A percentile compares a stretch with the other conserved stretches of the same genome.
These are phyloP conservation scores for Graphium sp. DNA, from an alignment of 2,329 filamentous ascomycete genomes.

Conservation along the genomic window DNA sequence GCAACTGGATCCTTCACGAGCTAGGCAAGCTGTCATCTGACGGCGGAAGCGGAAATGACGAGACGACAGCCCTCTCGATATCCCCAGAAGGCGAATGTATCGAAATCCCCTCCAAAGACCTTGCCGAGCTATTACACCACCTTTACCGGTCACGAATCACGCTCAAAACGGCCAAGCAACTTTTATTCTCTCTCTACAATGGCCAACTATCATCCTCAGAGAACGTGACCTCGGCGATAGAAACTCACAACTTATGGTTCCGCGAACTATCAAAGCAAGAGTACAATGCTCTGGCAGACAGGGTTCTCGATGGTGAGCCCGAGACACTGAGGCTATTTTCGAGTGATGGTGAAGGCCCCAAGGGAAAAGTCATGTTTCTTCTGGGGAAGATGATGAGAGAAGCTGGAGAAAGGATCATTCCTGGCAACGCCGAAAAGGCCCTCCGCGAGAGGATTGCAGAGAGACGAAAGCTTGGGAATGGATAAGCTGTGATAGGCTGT, in stretches of 20 bases:
- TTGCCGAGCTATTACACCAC: conserved; percentile 33
- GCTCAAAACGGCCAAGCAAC: conserved; percentile 38
- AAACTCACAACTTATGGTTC: conserved; percentile 35
- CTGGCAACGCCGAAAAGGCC: conserved; percentile 27
- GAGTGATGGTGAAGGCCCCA: conserved; percentile 25
- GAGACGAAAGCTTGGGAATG: not conserved
- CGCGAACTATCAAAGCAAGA: conserved; percentile 27
- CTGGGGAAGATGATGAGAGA: conserved; percentile 40
- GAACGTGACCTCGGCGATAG: conserved; percentile 25
- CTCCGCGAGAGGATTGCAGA: conserved; percentile 14
- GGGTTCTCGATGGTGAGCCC: conserved; percentile 26
- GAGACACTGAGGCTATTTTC: conserved; percentile 28
- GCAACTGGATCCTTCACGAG: conserved; percentile 60
- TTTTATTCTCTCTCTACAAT: conserved; percentile 34
- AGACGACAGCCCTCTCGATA: conserved; percentile 32
- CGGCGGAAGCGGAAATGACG: conserved; percentile 31
- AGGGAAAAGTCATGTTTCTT: conserved; percentile 43
- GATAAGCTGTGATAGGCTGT: not conserved
- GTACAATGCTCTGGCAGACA: conserved; percentile 27
- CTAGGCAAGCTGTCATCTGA: conserved; percentile 50
- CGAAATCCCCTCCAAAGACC: conserved; percentile 24
- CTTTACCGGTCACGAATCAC: conserved; percentile 32
- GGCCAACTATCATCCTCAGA: conserved; percentile 19
- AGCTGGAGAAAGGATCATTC: conserved; percentile 36
- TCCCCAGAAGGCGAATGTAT: conserved; percentile 27